Evolutionary conservation across 1,139 yeast genomes (phyloP), one percentile per base, ranked within the genome.

Genomic region (Pichia norvegensis): DNA sequence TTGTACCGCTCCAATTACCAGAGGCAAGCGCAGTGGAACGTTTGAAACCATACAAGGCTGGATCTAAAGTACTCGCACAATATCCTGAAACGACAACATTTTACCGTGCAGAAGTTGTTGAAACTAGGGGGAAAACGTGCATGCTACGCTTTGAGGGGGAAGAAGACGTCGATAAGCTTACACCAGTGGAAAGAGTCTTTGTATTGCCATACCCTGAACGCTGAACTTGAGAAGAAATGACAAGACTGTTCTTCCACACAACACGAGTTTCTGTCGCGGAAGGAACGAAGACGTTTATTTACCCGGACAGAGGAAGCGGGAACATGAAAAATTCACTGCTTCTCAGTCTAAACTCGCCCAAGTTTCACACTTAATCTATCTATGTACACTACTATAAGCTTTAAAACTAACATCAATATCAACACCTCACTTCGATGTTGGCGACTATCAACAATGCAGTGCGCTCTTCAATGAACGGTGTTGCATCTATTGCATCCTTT

Each of bases 21-120:
- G 31, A 27, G 14, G 36, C 44, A 7, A 38, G 49, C n/a, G 33
- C 29, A 7, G 36, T 45, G 5, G 38, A 41, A 6, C 66, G 66
- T 6, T 68, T 82, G 49, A 70, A 78, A 20, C 73, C 73, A 44
- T 86, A 84, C 54, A 82, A 94, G 0, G 70, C 79, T 37, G 94
- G 95, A 0, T 72, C 88, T 0, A 81, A 80, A 56, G 98, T 92
- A 3, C 69, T 94, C 51, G 98, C 97, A 0, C 71, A 95, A 58
- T 94, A 94, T 58, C 99, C 99, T 0, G 99, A 94, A 56, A 94
- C 99, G 0, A 94, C 98, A 0, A 90, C 97, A 0, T 94, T 92
- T 58, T 94, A 92, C 61, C 85, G 95, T 4, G 98, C 98, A 0
- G 85, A 86, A 44, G 97, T 94, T 4, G 82, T 81, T 36, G 90